Percentiles rank a stretch among this genome's conserved stretches.
Evolutionary conservation across 345 rosid species (phyloP).

Genomic region (Xanthoceras sorbifolium): DNA sequence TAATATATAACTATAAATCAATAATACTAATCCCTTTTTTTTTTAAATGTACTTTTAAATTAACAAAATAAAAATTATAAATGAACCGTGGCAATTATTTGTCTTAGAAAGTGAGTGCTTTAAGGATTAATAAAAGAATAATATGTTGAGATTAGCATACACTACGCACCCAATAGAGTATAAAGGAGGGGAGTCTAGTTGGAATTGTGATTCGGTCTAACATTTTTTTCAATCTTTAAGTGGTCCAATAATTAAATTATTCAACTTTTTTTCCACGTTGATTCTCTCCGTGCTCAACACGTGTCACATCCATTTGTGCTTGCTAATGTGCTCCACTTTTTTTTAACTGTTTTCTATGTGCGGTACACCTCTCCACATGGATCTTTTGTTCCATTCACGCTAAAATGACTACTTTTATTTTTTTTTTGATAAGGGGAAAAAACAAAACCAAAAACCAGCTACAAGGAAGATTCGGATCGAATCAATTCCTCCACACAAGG

Average conservation of each 20-base stretch:
- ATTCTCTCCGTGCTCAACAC: constrained; percentile 5
- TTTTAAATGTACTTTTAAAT: too few species aligned
- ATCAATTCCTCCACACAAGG: too few species aligned
- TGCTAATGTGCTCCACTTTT: constrained; percentile 39
- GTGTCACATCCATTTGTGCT: constrained; percentile 20
- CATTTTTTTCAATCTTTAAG: neutral
- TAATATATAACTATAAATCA: too few species aligned
- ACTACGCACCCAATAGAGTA: too few species aligned
- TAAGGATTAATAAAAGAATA: too few species aligned
- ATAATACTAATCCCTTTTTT: too few species aligned
- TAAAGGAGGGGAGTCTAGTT: constrained; percentile 29
- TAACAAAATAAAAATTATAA: too few species aligned
- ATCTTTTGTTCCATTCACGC: neutral
- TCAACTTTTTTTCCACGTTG: constrained; percentile 35
- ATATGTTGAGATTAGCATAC: too few species aligned
- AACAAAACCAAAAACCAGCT: too few species aligned
- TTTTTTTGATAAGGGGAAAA: too few species aligned
- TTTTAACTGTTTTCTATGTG: neutral
- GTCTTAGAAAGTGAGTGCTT: constrained; percentile 7
- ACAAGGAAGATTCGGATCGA: too few species aligned
- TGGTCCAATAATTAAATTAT: constrained; percentile 33
- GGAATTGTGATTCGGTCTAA: constrained; percentile 36
- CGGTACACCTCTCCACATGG: constrained; percentile 11
- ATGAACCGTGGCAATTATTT: too few species aligned
- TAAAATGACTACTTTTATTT: neutral